Base-by-base conservation (phyloP, 805 yeast genomes). In the Candida ovalis region DNA sequence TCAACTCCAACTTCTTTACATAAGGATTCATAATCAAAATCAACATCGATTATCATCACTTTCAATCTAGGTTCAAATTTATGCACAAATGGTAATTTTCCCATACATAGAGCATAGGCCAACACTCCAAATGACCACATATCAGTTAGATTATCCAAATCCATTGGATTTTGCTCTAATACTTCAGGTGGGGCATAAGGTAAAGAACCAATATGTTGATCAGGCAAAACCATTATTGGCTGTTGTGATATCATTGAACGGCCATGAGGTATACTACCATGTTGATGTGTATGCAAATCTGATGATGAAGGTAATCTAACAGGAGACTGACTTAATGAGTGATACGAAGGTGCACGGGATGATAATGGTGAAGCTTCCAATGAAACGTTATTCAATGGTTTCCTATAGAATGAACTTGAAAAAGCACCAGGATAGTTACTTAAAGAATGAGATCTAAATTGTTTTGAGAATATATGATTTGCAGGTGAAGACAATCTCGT, bases 101-200 rank as follows among this genome's bases (percentile, higher is more conserved):
- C 91, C 22, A 81, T 76, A 25, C 83, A 66, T 79, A 89, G 77
- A 1, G 95, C 82, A 64, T 80, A 90, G 3, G 85, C 57, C 53
- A 86, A 68, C 0, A 90, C 87, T 3, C 97, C 98, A 40, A 87
- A 74, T 0, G 97, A 96, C 97, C 97, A 91, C 4, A 88, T 76
- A 67, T 91, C 98, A 1, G 91, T 84, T 36, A 80, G 69, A 2
- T 87, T 83, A 2, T 85, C 84, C 47, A 79, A 60, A 50, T 83
- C 71, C n/a, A 32, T 24, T 4, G 89, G 87, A 40, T 74, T 73
- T 1, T 86, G 84, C 37, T 72, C 69, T 37, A 90, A 68, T 17
- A 89, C 72, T 62, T 91, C 97, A 0, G 98, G 98, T 0, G 96
- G 80, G 0, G 97, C 96, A 63, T 89, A 91, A 0, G 97, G 97